Evolutionary conservation across 140 eudicot species (phyloP), one percentile per base, ranked within the genome.

Genomic region (Senecio squalidus): DNA sequence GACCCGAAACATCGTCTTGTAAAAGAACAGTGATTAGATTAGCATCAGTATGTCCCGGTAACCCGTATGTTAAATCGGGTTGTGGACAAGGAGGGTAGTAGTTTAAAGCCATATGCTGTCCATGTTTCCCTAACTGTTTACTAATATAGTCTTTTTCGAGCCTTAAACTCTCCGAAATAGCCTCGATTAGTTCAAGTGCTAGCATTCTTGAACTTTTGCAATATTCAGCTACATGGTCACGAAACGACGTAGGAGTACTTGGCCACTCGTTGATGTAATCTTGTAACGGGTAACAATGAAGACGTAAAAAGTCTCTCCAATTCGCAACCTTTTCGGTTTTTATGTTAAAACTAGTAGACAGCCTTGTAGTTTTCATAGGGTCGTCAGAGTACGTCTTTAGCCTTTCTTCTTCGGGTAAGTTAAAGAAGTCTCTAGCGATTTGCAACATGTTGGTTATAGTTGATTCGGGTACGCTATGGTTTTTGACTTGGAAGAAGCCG

Each of bases 21-120:
- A 79, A 78, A 13, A 79, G 75, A 4, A 79, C 20, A 0, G 84
- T 78, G 23, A 78, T 62, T 5, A 64, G 41, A n/a, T 74, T 78
- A 24, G 9, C 41, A 60, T 74, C 84, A 0, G 76, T 69, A 52
- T 78, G 84, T 2, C 74, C 80, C 0, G 80, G 84, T 23, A 74
- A 26, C 3, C 80, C 84, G 17, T 58, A 78, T 1, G 84, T 78
- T 49, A 78, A 51, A 51, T 78, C 84, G 0, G 80, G 84, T 14
- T 74, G 62, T 4, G 84, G 84, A 51, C 84, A 73, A 4, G 74
- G 67, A 0, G 84, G 84, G 26, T 78, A 78, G 66, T 78, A 78
- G 25, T 78, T 78, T 15, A 74, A 41, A 0, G 81, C 81, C 81
- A 79, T 79, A 25, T 79, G 81, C 9, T 79, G 85, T 2, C 57